A percentile compares a stretch with the other conserved stretches of the same genome.
These are phyloP conservation scores for Colletotrichum lindemuthianum DNA, from an alignment of 2,329 filamentous ascomycete species.

Conservation along the genomic window DNA sequence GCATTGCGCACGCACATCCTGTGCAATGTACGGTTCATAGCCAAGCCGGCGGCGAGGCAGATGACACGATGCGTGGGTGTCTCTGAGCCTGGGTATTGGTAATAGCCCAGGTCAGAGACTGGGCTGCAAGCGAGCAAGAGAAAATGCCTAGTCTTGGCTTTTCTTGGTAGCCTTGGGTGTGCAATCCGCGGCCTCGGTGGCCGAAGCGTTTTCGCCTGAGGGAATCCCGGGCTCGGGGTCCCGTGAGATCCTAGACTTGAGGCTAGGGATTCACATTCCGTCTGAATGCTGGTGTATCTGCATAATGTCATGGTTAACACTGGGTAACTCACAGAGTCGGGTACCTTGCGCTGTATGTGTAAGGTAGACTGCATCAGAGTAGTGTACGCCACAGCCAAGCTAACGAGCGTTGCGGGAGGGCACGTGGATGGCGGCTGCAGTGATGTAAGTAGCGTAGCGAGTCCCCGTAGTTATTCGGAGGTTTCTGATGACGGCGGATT, in stretches of 20 bases:
- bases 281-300: background rate
- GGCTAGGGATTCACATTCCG: background rate
- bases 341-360: too few species aligned
- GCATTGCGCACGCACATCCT: background rate
- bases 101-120: background rate
- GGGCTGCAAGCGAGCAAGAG: background rate
- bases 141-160: constrained; percentile 26
- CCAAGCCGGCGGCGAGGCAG: constrained; percentile 6
- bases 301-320: background rate
- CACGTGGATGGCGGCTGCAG: too few species aligned
- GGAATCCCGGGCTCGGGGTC: constrained; percentile 11
- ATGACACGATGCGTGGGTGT: constrained; percentile 10
- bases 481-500: too few species aligned
- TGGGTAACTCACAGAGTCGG: background rate
- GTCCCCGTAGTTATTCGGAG: too few species aligned
- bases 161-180: constrained; percentile 14
- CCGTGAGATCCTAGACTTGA: constrained; percentile 7
- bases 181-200: constrained; percentile 22
- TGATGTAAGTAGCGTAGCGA: too few species aligned
- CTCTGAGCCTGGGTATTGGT: background rate
- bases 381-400: too few species aligned
- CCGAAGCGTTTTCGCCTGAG: constrained; percentile 12
- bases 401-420: too few species aligned
- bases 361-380: too few species aligned
- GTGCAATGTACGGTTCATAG: constrained; percentile 8